Percentiles rank a stretch among this genome's conserved stretches.
Conservation (phyloP, 2,329 filamentous ascomycete species). For the Colletotrichum tropicale region DNA sequence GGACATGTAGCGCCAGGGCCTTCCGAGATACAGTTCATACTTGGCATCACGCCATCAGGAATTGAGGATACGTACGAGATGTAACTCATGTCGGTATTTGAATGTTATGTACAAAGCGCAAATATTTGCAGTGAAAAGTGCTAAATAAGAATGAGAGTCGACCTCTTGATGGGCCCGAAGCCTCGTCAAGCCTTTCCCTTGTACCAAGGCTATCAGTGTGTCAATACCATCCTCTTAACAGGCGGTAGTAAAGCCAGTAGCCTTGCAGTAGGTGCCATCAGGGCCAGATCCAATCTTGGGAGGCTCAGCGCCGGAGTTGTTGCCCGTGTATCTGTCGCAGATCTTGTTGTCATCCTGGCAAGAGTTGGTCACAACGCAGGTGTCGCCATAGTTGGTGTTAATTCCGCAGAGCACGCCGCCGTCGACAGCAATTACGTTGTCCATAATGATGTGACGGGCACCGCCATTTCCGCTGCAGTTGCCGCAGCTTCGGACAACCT, state of each 20-base stretch:
- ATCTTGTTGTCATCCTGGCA: constrained; percentile 33
- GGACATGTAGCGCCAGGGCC: fast-evolving
- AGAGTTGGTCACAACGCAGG: constrained; percentile 44
- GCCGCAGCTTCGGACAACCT: constrained; percentile 54
- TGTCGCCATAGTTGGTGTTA: constrained; percentile 57
- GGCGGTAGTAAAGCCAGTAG: constrained; percentile 14
- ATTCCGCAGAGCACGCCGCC: constrained; percentile 50
- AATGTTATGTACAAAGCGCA: background rate
- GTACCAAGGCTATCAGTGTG: too few relatives aligned
- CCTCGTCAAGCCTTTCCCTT: too few relatives aligned
- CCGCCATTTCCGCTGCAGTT: constrained; percentile 48
- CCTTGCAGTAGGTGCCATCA: constrained; percentile 37
- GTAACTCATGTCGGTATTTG: background rate
- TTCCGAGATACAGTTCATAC: fast-evolving
- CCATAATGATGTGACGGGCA: constrained; percentile 46
- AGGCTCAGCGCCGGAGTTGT: constrained; percentile 38
- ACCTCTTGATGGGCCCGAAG: too few relatives aligned
- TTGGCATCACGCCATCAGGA: background rate
- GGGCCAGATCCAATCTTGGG: constrained; percentile 39
- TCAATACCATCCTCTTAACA: constrained; percentile 14
- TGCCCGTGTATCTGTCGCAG: constrained; percentile 41
- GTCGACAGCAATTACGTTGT: constrained; percentile 43
- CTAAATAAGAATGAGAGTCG: background rate
- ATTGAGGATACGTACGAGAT: too few relatives aligned
- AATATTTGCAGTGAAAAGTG: background rate